Evolutionary conservation across 2,329 filamentous ascomycete genomes (phyloP).

Genomic region (Domatiomyces globalis): DNA sequence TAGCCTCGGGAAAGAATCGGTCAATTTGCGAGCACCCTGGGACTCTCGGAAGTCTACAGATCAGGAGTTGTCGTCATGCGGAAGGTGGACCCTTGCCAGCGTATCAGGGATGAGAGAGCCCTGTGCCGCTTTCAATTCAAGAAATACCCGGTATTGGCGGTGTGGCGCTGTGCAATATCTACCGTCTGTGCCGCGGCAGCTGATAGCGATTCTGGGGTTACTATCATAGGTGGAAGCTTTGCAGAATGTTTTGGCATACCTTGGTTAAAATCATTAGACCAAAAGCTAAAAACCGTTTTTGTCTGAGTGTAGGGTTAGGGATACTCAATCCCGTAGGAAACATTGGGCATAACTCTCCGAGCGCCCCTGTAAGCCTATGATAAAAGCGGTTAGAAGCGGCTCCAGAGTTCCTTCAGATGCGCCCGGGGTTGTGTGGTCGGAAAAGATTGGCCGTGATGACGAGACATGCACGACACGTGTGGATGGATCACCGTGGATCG

Average conservation of each 20-base stretch:
- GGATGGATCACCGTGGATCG: neutral
- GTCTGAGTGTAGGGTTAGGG: neutral
- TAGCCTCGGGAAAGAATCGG: no score
- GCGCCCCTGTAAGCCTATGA: neutral
- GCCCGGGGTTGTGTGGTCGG: neutral
- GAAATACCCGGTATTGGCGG: neutral
- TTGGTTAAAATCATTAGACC: neutral
- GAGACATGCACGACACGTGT: neutral
- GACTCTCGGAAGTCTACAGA: no score
- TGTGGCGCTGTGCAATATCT: neutral
- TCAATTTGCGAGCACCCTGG: no score
- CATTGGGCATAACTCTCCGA: no score
- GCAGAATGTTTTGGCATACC: neutral
- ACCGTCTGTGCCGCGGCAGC: neutral
- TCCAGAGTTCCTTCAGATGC: neutral
- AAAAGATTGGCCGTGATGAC: neutral
- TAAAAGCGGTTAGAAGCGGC: neutral
- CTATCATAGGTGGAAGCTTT: neutral
- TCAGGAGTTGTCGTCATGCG: neutral
- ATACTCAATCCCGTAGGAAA: neutral
- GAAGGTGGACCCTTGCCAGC: no score
- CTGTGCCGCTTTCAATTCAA: neutral
- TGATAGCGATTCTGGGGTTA: neutral
- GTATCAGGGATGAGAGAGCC: neutral
- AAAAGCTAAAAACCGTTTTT: neutral